Conservation (phyloP, 306 rosid species). For the Pueraria montana region DNA sequence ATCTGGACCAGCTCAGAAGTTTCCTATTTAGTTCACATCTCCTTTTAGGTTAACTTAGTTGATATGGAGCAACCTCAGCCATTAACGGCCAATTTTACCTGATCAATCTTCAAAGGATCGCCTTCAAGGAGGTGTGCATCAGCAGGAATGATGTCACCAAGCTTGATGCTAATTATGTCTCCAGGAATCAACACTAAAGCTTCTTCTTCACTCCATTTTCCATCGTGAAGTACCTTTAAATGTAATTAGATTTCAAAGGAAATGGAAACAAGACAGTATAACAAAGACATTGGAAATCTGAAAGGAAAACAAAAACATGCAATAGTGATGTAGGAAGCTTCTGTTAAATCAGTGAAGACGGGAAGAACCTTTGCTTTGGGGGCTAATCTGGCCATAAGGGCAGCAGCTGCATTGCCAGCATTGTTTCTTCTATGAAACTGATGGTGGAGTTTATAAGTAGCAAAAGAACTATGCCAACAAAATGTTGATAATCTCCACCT, state of each 20-base stretch:
- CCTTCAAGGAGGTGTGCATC: too few species aligned
- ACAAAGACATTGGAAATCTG: neutral
- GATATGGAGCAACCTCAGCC: conserved; percentile 3
- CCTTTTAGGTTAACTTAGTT: neutral
- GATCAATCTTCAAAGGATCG: too few species aligned
- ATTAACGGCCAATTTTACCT: neutral
- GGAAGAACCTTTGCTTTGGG: neutral
- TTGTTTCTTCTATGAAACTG: conserved; percentile 63
- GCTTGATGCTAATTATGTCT: too few species aligned
- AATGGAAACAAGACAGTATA: neutral
- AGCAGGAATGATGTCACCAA: too few species aligned
- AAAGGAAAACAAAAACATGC: too few species aligned
- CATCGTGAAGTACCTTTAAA: too few species aligned
- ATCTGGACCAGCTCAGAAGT: neutral
- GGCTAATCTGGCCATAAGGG: too few species aligned
- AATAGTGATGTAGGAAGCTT: neutral
- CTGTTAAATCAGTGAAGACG: conserved; percentile 17
- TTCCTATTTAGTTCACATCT: conserved; percentile 3
- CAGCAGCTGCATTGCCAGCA: too few species aligned
- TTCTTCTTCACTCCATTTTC: too few species aligned
- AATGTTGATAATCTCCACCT: conserved; percentile 65
- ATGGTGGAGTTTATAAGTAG: conserved; percentile 76
- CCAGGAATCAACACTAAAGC: too few species aligned
- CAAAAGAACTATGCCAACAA: conserved; percentile 68
- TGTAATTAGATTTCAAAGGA: neutral